Base-by-base conservation (phyloP, 495 filamentous ascomycete species). In the Xylaria scruposa region DNA sequence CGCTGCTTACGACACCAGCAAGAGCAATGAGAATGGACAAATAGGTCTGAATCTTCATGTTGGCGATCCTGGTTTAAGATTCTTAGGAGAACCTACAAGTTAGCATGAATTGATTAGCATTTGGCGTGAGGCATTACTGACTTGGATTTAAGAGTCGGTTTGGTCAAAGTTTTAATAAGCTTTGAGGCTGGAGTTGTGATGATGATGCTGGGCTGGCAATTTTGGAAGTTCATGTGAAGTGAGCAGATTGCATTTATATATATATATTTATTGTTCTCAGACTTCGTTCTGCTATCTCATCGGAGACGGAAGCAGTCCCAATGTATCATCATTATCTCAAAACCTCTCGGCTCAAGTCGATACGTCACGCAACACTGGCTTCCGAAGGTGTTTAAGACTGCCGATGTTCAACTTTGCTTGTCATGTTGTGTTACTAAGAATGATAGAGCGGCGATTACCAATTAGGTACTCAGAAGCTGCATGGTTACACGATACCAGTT, bases 1-100 rank as follows among this genome's bases (percentile, higher is more conserved):
- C 53, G 13, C 24, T 29, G 24, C 53, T 9, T 58, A 74, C 24
- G 70, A 44, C 42, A 40, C 49, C 42, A 63, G 72, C 19, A 71
- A 68, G 3, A 29, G 64, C 63, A 68, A 74, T 24, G 21, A 44
- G 38, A 59, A 74, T 56, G 24, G 53, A 56, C 1, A 56, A 8
- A 12, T 56, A 56, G 21, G 2, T 31, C 53, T 56, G 53, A 12
- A 31, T 12, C 53, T 56, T 24, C 53, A 56, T 56, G 9, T 56
- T 56, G 53, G 21, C 21, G 26, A 29, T 56, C 2, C 3, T 56
- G 53, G 53, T 3, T 26, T 56, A 8, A 4, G 26, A 13, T 26
- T 56, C 21, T 56, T 26, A 24, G 24, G 63, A 64, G 68, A 7
- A 65, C 58, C 2, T 68, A 65, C n/a, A 40, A 17, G 7, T 68